Percentiles rank a stretch among this genome's conserved stretches.
Conservation (phyloP, 2,329 filamentous ascomycete species). For the Microascus cirrosus region DNA sequence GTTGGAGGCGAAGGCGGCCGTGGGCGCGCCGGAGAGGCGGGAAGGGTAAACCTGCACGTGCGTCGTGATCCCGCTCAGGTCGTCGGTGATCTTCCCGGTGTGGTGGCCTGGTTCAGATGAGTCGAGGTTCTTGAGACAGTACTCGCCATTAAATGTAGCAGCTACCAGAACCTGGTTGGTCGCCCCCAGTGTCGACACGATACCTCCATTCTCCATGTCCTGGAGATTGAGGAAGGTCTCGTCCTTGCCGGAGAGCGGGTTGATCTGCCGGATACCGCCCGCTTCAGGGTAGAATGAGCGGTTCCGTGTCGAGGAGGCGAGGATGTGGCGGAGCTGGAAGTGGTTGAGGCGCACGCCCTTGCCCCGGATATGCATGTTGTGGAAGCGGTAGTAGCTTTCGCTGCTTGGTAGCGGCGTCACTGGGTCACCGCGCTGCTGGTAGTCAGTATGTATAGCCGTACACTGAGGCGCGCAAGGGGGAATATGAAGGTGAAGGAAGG, state of each 20-base stretch:
- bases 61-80: conserved; percentile 49
- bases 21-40: conserved; percentile 37
- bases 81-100: conserved; percentile 35
- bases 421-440: not conserved
- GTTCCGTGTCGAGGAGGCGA: conserved; percentile 44
- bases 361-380: conserved; percentile 40
- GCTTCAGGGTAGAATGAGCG: conserved; percentile 45
- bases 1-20: conserved; percentile 53
- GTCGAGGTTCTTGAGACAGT: conserved; percentile 35
- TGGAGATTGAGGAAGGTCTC: conserved; percentile 33
- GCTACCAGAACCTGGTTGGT: conserved; percentile 45
- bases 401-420: conserved; percentile 14
- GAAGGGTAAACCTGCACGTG: conserved; percentile 48
- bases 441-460: not conserved
- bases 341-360: conserved; percentile 44
- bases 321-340: conserved; percentile 54
- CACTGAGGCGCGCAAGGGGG: not conserved
- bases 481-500: not conserved
- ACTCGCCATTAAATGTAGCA: conserved; percentile 47
- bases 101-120: conserved; percentile 21
- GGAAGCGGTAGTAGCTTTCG: conserved; percentile 47
- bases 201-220: conserved; percentile 22
- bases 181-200: conserved; percentile 38
- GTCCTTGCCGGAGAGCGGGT: conserved; percentile 33
- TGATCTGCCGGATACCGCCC: conserved; percentile 37